Evolutionary conservation across 139 green algal genomes (phyloP).

Genomic region (Tetradesmus lagerheimii): DNA sequence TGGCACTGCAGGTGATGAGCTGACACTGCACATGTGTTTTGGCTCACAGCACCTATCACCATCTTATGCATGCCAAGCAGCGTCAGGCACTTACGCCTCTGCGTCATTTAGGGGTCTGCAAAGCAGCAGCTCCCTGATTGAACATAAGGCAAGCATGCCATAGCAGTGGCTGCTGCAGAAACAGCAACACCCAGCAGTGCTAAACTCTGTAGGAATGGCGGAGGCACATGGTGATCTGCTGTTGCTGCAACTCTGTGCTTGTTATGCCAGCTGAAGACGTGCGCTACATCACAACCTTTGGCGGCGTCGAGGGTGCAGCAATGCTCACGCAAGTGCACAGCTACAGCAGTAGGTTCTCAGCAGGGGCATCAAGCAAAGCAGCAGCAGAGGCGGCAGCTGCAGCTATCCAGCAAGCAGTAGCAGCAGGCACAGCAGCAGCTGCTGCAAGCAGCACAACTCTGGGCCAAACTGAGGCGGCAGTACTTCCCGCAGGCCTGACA

Average conservation of each 20-base stretch:
- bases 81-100: no score
- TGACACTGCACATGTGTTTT: background rate
- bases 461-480: background rate
- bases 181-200: background rate
- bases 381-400: background rate
- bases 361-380: background rate
- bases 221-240: background rate
- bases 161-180: background rate
- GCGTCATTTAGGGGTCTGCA: no score
- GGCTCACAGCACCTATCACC: no score
- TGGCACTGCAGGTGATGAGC: slow-evolving; percentile 11
- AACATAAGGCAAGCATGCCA: background rate
- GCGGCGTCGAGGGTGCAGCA: slow-evolving; percentile 20
- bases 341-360: slow-evolving; percentile 14
- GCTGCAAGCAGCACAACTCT: background rate
- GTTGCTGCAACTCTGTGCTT: background rate
- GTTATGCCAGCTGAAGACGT: background rate
- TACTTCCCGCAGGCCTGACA: background rate
- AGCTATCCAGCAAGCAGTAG: slow-evolving; percentile 19
- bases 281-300: slow-evolving; percentile 26
- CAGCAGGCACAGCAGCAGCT: slow-evolving; percentile 1
- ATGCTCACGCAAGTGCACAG: background rate
- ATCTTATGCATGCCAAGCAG: no score
- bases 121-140: no score
- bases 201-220: no score